phyloP scores from a whole-genome alignment of 2,329 filamentous ascomycete species.

The Acephala macrosclerotiorum region DNA sequence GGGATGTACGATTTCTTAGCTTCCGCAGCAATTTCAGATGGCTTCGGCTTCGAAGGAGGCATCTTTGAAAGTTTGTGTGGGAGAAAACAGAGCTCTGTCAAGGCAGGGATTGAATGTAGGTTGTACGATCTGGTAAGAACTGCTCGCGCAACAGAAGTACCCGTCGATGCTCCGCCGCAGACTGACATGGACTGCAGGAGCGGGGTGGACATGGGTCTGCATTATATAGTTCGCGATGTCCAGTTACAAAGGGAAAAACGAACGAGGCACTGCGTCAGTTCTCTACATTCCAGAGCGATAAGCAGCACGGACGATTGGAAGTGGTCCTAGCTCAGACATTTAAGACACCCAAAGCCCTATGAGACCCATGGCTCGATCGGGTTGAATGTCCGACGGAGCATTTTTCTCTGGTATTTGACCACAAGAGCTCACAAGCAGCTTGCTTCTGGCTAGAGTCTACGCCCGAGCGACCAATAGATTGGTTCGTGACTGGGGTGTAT shows the following conservation, averaged over 20 bases:
- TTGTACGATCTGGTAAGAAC: constrained; percentile 12
- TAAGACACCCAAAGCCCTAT: constrained; percentile 3
- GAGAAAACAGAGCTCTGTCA: neutral
- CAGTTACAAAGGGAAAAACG: constrained; percentile 23
- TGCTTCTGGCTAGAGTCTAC: neutral
- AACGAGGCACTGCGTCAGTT: constrained; percentile 1
- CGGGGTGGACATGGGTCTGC: constrained; percentile 35
- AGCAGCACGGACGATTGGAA: constrained; percentile 23
- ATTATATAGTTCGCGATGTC: constrained; percentile 34
- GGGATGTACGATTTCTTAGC: constrained; percentile 77
- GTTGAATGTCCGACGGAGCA: constrained; percentile 9
- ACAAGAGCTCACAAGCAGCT: neutral
- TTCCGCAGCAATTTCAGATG: constrained; percentile 75
- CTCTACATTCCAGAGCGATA: constrained; percentile 24
- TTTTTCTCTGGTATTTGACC: neutral
- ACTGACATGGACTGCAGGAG: constrained; percentile 7
- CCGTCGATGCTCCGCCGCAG: neutral
- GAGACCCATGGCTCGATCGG: constrained; percentile 1
- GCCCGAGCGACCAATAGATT: constrained; percentile 19
- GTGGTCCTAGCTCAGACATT: constrained; percentile 7
- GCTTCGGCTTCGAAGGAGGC: constrained; percentile 66
- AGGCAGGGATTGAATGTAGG: constrained; percentile 9
- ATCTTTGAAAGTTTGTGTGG: constrained; percentile 45
- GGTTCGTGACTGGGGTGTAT: constrained; percentile 10
- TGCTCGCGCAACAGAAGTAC: constrained; percentile 2